Conservation (phyloP, 2,329 filamentous ascomycete species). For the Phialocephala subalpina region DNA sequence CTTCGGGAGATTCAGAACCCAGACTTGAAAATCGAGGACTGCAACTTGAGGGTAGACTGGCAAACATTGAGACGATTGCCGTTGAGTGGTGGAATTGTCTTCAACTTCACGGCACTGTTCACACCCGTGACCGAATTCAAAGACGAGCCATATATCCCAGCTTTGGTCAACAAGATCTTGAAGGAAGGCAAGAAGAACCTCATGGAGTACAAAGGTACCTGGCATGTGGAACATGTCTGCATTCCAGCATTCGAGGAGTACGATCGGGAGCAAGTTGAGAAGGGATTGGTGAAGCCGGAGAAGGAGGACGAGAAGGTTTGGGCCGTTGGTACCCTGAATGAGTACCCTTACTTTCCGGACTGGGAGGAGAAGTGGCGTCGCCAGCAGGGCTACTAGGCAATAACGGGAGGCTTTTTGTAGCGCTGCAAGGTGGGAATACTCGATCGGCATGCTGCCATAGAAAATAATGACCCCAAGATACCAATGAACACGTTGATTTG, state of each 20-base stretch:
- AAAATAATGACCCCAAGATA: neutral
- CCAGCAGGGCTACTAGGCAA: slow-evolving; percentile 63
- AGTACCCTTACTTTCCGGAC: slow-evolving; percentile 77
- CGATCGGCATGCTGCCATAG: neutral
- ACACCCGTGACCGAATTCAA: slow-evolving; percentile 75
- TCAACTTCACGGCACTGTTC: slow-evolving; percentile 91
- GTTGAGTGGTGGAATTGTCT: slow-evolving; percentile 77
- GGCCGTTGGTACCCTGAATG: slow-evolving; percentile 74
- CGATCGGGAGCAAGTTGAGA: slow-evolving; percentile 70
- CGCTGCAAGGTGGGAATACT: neutral
- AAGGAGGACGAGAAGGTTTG: slow-evolving; percentile 33
- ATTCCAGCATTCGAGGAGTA: slow-evolving; percentile 71
- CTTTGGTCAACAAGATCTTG: slow-evolving; percentile 72
- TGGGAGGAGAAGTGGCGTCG: slow-evolving; percentile 80
- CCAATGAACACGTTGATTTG: neutral
- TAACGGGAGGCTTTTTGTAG: neutral
- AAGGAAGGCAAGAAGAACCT: slow-evolving; percentile 73
- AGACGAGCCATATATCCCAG: slow-evolving; percentile 77
- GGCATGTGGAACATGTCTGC: slow-evolving; percentile 79
- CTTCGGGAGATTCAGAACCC: slow-evolving; percentile 66
- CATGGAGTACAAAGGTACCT: slow-evolving; percentile 84
- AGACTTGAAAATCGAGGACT: slow-evolving; percentile 62
- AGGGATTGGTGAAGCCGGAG: slow-evolving; percentile 60
- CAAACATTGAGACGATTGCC: slow-evolving; percentile 84
- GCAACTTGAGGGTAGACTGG: slow-evolving; percentile 84